A percentile compares a stretch with the other conserved stretches of the same genome.
Conservation (phyloP, 306 rosid genomes). For the Hippophae tibetana region DNA sequence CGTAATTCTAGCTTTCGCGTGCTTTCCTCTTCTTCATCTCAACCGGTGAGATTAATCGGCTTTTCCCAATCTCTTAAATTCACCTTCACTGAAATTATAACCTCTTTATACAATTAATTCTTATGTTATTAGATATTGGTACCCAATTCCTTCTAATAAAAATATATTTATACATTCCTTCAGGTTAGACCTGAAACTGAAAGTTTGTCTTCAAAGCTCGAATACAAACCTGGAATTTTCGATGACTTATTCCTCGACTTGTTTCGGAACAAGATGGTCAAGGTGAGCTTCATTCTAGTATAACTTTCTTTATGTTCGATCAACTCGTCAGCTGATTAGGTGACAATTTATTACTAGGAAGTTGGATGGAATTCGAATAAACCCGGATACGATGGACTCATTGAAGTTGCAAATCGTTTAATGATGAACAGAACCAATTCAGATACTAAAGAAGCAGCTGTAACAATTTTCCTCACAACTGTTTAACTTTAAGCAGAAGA, state of each 20-base stretch:
- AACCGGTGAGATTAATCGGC: constrained; percentile 30
- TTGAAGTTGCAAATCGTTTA: constrained; percentile 67
- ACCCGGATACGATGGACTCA: constrained; percentile 76
- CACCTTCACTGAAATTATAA: neutral
- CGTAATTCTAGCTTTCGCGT: constrained; percentile 18
- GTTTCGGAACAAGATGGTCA: constrained; percentile 73
- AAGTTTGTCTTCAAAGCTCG: constrained; percentile 25
- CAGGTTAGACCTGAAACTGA: constrained; percentile 27
- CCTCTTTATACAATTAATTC: too few relatives aligned
- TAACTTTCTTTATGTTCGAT: neutral
- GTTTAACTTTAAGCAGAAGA: neutral
- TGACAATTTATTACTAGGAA: constrained; percentile 24
- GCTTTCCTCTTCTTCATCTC: constrained; percentile 29
- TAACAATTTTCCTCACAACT: constrained; percentile 11
- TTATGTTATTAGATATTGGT: too few relatives aligned
- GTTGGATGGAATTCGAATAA: constrained; percentile 83
- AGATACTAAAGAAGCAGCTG: constrained; percentile 67
- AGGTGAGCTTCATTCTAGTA: constrained; percentile 28
- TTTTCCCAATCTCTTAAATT: neutral
- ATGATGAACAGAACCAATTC: constrained; percentile 56
- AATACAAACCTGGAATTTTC: constrained; percentile 43
- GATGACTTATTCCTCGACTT: constrained; percentile 66
- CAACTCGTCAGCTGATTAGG: neutral
- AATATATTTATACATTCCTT: constrained; percentile 6
- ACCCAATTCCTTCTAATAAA: neutral